Base-by-base conservation (phyloP, 805 yeast genomes). In the Debaryomyces prosopidis region DNA sequence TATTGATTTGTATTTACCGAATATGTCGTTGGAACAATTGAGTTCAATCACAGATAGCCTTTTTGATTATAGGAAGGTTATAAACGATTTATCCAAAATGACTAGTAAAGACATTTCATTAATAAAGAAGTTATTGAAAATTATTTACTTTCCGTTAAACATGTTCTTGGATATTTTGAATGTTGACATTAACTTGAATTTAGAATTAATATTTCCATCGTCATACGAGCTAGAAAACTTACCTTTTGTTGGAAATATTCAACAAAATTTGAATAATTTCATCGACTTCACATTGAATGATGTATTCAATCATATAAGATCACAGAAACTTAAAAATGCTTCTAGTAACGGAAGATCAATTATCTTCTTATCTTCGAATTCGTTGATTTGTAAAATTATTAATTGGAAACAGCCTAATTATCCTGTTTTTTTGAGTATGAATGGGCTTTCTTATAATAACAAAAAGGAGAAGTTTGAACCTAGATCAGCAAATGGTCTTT, bases 361-460 rank as follows among this genome's bases (percentile, higher is more conserved):
- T 36, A 83, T 92, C 8, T 88, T 94, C 65, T 81, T 96, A 10
- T 89, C 97, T 1, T 80, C 87, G 45, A 89, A 90, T 64, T 87
- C 96, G 28, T 80, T 83, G 38, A 89, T 90, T n/a, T 94, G 98
- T 66, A 89, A 96, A 9, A 87, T 89, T 38, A 69, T 94, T 55
- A 94, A 94, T 66, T 94, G 99, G 99, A 94, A 94, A 66, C 99
- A 94, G 67, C 98, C 99, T 11, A 92, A 92, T 63, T 94, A 86
- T 67, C 97, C 99, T 0, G 98, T 94, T 0, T 83, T 94, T 52
- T 87, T 88, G 67, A 81, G 84, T 45, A 80, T 91, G 78, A 84
- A 82, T 54, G 88, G 89, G n/a, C 69, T 84, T 9, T 68, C 75
- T 36, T 63, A 59, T 60, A 55, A 62, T 58, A 30, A 50, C 40